phyloP scores from a whole-genome alignment of 345 rosid species.

The Linum lewisii region DNA sequence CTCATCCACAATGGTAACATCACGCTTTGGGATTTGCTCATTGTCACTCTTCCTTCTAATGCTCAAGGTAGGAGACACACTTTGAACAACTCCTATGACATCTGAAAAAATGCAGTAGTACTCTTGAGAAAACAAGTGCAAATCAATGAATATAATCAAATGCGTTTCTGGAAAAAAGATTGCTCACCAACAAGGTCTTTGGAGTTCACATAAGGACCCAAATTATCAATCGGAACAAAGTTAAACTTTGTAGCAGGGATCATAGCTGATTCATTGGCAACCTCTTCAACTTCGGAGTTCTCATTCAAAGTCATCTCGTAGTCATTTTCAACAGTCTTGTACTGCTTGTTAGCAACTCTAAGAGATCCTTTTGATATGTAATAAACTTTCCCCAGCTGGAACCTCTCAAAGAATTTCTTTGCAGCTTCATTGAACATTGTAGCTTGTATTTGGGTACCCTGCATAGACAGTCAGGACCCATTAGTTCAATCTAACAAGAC shows the following conservation, averaged over 20 bases:
- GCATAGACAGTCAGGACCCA: neutral
- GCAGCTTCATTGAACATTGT: constrained; percentile 98
- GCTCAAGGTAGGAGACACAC: constrained; percentile 68
- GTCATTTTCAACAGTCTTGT: constrained; percentile 77
- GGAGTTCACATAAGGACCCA: constrained; percentile 67
- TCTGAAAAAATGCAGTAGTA: constrained; percentile 23
- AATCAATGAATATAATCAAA: neutral
- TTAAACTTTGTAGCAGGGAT: constrained; percentile 75
- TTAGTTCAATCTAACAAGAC: neutral
- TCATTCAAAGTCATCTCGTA: constrained; percentile 92
- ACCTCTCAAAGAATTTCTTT: constrained; percentile 57
- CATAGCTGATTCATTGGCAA: constrained; percentile 45
- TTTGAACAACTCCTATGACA: constrained; percentile 81
- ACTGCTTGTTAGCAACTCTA: constrained; percentile 81
- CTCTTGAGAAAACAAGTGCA: neutral
- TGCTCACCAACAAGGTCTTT: constrained; percentile 68
- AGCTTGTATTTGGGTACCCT: constrained; percentile 96
- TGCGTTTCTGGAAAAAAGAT: neutral
- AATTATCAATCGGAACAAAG: constrained; percentile 68
- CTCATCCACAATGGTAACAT: constrained; percentile 72
- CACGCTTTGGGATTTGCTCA: constrained; percentile 73
- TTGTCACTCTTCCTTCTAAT: constrained; percentile 72
- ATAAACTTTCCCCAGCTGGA: constrained; percentile 76
- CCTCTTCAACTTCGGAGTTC: constrained; percentile 82
- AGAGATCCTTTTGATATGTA: constrained; percentile 78